These are phyloP conservation scores for Aspergillus phoenicis DNA, from an alignment of 2,329 filamentous ascomycete genomes.

Conservation along the genomic window DNA sequence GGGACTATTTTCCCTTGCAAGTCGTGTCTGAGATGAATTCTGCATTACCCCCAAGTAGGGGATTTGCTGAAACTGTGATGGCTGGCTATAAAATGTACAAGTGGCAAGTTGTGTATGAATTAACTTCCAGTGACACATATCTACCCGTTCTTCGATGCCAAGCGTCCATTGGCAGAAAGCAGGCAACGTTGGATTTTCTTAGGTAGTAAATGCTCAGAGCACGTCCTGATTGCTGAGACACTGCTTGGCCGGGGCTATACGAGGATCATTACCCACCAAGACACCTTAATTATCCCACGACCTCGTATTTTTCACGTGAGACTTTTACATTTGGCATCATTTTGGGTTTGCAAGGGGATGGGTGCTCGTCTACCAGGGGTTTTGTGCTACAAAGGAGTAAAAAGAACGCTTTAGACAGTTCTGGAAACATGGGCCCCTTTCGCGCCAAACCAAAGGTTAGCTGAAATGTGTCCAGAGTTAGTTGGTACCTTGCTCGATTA, in stretches of 20 bases:
- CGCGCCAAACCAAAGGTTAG: background rate
- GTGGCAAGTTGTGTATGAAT: no score
- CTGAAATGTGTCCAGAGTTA: background rate
- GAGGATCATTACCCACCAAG: background rate
- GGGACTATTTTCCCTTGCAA: no score
- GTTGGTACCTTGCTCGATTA: background rate
- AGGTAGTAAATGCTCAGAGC: no score
- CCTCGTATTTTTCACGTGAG: background rate
- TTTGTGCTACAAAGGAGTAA: background rate
- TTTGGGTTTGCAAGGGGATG: background rate
- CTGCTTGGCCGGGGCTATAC: background rate
- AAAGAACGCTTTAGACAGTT: background rate
- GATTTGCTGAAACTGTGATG: no score
- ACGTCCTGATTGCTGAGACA: no score
- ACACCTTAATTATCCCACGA: background rate
- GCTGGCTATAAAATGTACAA: no score
- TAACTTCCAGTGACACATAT: no score
- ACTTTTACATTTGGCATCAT: background rate
- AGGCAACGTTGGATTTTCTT: no score
- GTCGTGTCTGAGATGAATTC: no score
- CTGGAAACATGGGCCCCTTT: background rate
- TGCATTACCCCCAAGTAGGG: no score
- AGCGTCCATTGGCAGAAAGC: no score
- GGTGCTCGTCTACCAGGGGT: background rate
- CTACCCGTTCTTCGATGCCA: no score